Conservation (phyloP, 805 yeast species). For the Wickerhamiella parazyma region DNA sequence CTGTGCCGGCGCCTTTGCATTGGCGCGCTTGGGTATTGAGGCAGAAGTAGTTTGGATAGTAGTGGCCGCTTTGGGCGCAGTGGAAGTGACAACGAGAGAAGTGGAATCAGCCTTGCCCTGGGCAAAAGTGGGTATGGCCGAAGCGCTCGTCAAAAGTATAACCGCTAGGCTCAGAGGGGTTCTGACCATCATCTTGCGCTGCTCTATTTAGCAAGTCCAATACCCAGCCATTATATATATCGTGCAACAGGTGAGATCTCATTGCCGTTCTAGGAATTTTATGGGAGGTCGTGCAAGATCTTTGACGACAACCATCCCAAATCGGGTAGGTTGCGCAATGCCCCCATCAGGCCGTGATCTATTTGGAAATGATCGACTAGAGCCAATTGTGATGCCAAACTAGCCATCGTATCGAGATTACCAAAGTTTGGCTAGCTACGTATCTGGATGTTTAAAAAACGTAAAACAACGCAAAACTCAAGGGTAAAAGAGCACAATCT, state of each 20-base stretch:
- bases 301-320: background rate
- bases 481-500: background rate
- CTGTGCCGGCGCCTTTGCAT: background rate
- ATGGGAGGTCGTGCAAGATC: background rate
- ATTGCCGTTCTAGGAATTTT: background rate
- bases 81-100: background rate
- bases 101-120: background rate
- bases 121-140: background rate
- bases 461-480: background rate
- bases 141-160: background rate
- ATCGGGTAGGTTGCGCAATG: background rate
- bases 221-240: background rate
- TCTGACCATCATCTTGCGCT: background rate
- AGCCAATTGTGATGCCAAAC: too few species aligned
- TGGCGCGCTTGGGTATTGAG: background rate
- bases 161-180: background rate
- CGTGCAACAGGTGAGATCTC: background rate
- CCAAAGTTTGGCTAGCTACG: background rate
- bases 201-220: background rate
- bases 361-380: too few species aligned
- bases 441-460: slow-evolving; percentile 3
- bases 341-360: too few species aligned
- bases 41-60: background rate
- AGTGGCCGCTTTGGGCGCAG: background rate
- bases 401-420: background rate